Conservation (phyloP, 805 yeast genomes). For the Schizosaccharomyces osmophilus region DNA sequence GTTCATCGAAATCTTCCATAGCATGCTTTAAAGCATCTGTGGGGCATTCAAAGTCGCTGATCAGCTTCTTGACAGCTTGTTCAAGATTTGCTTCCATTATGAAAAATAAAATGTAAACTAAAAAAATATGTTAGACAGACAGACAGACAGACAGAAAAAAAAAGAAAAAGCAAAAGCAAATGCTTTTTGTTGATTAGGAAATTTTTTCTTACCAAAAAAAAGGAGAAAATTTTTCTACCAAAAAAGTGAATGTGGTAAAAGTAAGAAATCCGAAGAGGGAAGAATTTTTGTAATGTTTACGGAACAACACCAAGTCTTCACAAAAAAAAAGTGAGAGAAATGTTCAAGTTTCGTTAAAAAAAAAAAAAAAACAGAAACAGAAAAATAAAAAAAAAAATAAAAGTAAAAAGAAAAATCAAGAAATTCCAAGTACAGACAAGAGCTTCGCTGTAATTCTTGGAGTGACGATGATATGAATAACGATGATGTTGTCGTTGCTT, state of each 20-base stretch:
- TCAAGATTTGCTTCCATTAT: neutral
- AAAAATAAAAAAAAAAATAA: no score
- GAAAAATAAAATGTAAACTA: neutral
- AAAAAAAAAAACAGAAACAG: no score
- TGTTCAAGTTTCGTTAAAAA: neutral
- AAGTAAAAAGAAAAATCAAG: no score
- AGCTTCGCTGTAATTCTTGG: no score
- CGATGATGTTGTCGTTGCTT: no score
- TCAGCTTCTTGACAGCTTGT: neutral
- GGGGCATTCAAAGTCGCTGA: neutral
- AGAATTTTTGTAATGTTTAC: neutral
- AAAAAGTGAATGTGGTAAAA: neutral
- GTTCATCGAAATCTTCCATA: neutral
- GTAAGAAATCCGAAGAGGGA: neutral
- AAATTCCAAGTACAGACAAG: no score
- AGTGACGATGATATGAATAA: no score
- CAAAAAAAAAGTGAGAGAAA: neutral
- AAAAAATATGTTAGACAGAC: neutral
- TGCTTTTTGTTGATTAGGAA: no score
- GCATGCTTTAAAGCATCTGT: neutral
- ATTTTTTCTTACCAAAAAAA: no score
- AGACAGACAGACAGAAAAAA: neutral
- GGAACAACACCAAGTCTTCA: neutral
- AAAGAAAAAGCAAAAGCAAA: neutral
- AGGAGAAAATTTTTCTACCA: no score